phyloP scores from a whole-genome alignment of 495 filamentous ascomycete genomes.

The Daldinia loculata region DNA sequence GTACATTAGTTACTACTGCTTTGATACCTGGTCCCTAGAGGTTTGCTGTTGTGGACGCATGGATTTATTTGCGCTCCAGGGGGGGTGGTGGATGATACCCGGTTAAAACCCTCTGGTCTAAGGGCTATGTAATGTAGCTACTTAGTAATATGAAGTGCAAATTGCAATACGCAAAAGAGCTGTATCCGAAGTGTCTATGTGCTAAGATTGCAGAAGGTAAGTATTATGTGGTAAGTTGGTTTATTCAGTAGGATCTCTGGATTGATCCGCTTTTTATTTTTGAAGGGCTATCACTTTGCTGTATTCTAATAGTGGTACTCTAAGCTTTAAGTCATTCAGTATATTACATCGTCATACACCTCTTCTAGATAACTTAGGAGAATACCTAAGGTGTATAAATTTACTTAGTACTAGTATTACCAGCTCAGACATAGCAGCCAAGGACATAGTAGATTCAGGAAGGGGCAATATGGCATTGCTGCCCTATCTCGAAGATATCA shows the following conservation, averaged over 20 bases:
- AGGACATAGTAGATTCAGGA: no score
- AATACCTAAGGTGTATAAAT: no score
- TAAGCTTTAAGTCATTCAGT: no score
- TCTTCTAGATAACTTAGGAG: no score
- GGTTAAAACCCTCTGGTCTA: constrained; percentile 25
- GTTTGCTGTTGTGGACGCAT: constrained; percentile 11
- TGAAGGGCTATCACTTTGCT: no score
- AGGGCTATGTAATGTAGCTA: constrained; percentile 32
- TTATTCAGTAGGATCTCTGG: neutral
- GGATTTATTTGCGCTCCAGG: constrained; percentile 27
- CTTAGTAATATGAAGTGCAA: constrained; percentile 40
- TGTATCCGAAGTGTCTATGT: neutral
- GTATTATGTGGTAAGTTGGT: neutral
- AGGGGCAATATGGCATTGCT: no score
- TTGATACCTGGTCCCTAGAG: constrained; percentile 24
- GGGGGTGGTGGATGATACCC: constrained; percentile 29
- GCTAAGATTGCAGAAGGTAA: neutral
- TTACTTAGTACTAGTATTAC: no score
- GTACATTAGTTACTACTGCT: constrained; percentile 40
- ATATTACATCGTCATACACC: no score
- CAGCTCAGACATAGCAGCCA: no score
- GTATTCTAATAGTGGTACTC: no score
- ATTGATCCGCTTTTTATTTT: no score
- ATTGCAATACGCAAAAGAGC: constrained; percentile 2
- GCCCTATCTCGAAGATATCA: no score